phyloP scores from a whole-genome alignment of 371 early-diverging fungal genomes.

The Amoeboaphelidium protococcarum region DNA sequence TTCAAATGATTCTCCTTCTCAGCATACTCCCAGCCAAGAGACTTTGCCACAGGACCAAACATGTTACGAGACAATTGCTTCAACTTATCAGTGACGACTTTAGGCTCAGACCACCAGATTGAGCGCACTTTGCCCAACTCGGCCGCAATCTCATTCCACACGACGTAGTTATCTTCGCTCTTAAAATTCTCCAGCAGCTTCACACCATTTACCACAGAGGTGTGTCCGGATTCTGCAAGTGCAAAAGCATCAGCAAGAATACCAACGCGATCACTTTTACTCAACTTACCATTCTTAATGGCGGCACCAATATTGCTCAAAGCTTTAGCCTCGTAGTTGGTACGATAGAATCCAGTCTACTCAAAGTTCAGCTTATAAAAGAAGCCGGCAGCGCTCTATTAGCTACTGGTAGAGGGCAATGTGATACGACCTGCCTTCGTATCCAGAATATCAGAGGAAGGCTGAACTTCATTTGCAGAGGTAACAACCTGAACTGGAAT shows the following conservation, averaged over 20 bases:
- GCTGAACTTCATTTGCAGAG: neutral
- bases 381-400: neutral
- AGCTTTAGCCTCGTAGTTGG: slow-evolving; percentile 22
- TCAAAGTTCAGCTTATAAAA: slow-evolving; percentile 31
- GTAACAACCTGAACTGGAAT: slow-evolving; percentile 21
- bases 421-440: slow-evolving; percentile 11
- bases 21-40: slow-evolving; percentile 27
- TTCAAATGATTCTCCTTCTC: slow-evolving; percentile 15
- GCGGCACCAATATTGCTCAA: slow-evolving; percentile 16
- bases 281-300: slow-evolving; percentile 11
- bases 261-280: slow-evolving; percentile 26
- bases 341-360: slow-evolving; percentile 33
- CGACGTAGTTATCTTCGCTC: slow-evolving; percentile 31
- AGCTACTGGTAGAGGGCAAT: slow-evolving; percentile 14
- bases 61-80: slow-evolving; percentile 19
- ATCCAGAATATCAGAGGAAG: slow-evolving; percentile 11
- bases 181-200: slow-evolving; percentile 26
- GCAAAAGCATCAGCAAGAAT: slow-evolving; percentile 30
- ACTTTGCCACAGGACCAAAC: slow-evolving; percentile 16
- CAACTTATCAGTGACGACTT: slow-evolving; percentile 12
- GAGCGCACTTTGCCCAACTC: slow-evolving; percentile 14
- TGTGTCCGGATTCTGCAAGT: slow-evolving; percentile 29
- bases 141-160: slow-evolving; percentile 17
- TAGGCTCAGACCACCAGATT: slow-evolving; percentile 16
- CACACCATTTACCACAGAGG: slow-evolving; percentile 26